Evolutionary conservation across 495 filamentous ascomycete genomes (phyloP), one percentile per base, ranked within the genome.

Genomic region (Xylaria palmicola): DNA sequence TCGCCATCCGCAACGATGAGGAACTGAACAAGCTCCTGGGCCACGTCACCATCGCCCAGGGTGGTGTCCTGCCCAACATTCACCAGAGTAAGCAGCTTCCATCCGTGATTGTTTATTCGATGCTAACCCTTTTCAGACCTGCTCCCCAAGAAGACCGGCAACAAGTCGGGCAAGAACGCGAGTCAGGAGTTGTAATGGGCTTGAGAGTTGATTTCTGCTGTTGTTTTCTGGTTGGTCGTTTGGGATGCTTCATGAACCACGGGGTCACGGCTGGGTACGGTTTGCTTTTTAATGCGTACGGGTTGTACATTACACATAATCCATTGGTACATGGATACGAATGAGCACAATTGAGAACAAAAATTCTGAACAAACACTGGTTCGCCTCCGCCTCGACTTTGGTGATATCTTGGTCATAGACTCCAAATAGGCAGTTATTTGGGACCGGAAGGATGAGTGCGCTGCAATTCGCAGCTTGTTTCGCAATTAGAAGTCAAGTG

Each of bases 11-110:
- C 68, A 98, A 98, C 79, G 94, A 98, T 79, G 93, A 98, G 86
- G 94, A 98, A 79, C 78, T 98, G 91, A 98, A 98, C 89, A 98
- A 98, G 86, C 92, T 98, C 49, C 84, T 98, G 56, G 94, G 94
- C 59, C 94, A 98, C 75, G 94, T 98, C 81, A 98, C 94, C 74
- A 98, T 98, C 71, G 94, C 94, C 72, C 94, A 98, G 81, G 94
- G 94, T 82, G 94, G 94, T 96, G 94, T 98, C 65, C 85, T 98
- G 56, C 94, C 94, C 75, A 96, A 96, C 86, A 96, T 96, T 65
- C 92, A 97, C 84, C 91, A 95, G 79, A 97, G 92, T 97, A 85
- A 66, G 92, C 85, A 56, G 12, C 3, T n/a, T 51, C 37, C 37
- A n/a, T 41, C 5, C 6, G 0, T n/a, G 8, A 39, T 52, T 24